Percentiles rank a stretch among this genome's conserved stretches.
Evolutionary conservation across 192 early-diverging fungal species (phyloP).

Genomic region (Rhizophagus prolifer): DNA sequence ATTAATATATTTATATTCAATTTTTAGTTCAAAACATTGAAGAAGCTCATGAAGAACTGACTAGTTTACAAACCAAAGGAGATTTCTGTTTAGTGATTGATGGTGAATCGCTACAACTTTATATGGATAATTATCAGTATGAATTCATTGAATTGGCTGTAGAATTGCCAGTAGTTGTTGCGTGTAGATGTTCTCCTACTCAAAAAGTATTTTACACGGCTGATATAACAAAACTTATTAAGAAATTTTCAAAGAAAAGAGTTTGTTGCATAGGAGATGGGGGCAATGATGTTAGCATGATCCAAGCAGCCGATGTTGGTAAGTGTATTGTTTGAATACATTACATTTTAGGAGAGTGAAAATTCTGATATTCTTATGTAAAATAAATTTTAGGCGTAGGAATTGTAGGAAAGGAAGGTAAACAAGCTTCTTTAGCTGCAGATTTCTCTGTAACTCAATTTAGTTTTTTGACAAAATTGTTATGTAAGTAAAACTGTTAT

Average conservation of each 20-base stretch:
- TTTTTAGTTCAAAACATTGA: constrained; percentile 45
- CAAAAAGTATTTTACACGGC: constrained; percentile 74
- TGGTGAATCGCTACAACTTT: constrained; percentile 84
- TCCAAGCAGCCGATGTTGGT: constrained; percentile 90
- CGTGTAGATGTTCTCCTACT: constrained; percentile 94
- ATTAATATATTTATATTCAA: background rate
- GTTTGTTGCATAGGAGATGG: constrained; percentile 94
- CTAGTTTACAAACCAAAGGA: constrained; percentile 62
- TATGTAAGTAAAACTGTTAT: constrained; percentile 47
- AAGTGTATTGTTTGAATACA: constrained; percentile 4
- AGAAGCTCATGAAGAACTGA: constrained; percentile 68
- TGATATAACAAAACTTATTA: constrained; percentile 81
- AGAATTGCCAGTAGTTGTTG: constrained; percentile 82
- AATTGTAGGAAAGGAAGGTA: constrained; percentile 95
- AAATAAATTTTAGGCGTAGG: constrained; percentile 68
- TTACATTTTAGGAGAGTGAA: background rate
- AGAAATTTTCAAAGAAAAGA: constrained; percentile 67
- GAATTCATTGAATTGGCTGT: constrained; percentile 81
- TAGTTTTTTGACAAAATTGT: constrained; percentile 76
- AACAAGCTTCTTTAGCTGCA: constrained; percentile 90
- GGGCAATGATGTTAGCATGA: constrained; percentile 98
- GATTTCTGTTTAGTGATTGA: constrained; percentile 90
- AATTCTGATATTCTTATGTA: background rate
- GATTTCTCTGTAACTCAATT: constrained; percentile 94
- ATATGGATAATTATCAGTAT: constrained; percentile 67